phyloP scores from a whole-genome alignment of 177 flowering plant species.

The Vitis hybrid region DNA sequence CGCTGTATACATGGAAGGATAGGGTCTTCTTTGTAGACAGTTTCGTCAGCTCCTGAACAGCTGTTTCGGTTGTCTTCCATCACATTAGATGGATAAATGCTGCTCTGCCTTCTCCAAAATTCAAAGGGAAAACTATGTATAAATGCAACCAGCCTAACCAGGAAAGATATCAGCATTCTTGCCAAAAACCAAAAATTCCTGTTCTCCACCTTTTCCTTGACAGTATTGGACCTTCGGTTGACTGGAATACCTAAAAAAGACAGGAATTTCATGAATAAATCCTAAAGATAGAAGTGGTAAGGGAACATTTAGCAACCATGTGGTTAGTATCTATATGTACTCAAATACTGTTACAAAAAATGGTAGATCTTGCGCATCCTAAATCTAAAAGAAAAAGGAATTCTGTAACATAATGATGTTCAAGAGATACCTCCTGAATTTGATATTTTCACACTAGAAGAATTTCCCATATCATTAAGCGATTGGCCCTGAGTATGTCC shows the following conservation, averaged over 20 bases:
- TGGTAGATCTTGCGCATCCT: not conserved
- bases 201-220: constrained; percentile 34
- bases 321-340: not conserved
- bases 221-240: constrained; percentile 18
- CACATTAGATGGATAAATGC: constrained; percentile 31
- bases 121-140: constrained; percentile 29
- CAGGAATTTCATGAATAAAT: not conserved
- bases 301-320: not conserved
- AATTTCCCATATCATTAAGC: constrained; percentile 10
- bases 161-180: constrained; percentile 35
- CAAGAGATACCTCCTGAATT: constrained; percentile 29
- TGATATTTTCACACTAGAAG: constrained; percentile 12
- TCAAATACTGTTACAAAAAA: not conserved
- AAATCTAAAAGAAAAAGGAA: not conserved
- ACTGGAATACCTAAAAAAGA: constrained; percentile 30
- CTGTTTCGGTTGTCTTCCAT: constrained; percentile 22
- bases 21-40: constrained; percentile 42
- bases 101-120: constrained; percentile 44
- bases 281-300: too few relatives aligned
- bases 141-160: constrained; percentile 45
- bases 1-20: constrained; percentile 71
- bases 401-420: not conserved
- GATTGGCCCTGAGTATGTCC: constrained; percentile 18
- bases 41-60: constrained; percentile 29
- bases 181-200: constrained; percentile 24